Conservation (phyloP, 1,284 basidiomycete genomes). For the Ustilago nuda region DNA sequence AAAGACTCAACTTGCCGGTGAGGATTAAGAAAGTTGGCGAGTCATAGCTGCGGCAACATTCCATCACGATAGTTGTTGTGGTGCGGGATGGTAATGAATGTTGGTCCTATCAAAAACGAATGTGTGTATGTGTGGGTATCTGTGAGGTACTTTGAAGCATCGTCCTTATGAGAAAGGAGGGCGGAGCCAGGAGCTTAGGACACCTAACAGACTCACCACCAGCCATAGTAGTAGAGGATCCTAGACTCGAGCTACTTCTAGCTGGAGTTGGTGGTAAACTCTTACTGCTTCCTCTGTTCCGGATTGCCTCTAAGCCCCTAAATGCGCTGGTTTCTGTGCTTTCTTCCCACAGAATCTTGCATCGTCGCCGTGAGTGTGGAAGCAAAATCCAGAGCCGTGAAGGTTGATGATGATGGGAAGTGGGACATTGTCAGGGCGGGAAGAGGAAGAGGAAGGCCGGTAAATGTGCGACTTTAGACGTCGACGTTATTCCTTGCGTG, state of each 20-base stretch:
- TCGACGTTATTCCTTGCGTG: constrained; percentile 33
- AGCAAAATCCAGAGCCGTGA: constrained; percentile 56
- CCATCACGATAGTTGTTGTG: not conserved
- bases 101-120: not conserved
- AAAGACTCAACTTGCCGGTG: constrained; percentile 68
- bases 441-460: constrained; percentile 23
- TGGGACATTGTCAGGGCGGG: constrained; percentile 21
- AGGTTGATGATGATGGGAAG: constrained; percentile 52
- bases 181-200: not conserved
- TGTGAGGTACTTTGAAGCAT: not conserved
- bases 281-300: not conserved
- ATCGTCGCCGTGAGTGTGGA: constrained; percentile 48
- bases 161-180: no score
- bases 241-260: not conserved
- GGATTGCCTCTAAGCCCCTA: not conserved
- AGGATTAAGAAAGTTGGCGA: constrained; percentile 56
- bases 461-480: constrained; percentile 49
- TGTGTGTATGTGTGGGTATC: not conserved
- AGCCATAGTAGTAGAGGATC: not conserved
- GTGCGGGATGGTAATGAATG: not conserved
- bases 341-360: constrained; percentile 35
- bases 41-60: constrained; percentile 5
- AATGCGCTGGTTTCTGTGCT: not conserved
- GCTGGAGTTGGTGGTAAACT: not conserved
- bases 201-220: not conserved